Base-by-base conservation (phyloP, 305 asterid genomes). In the Fraxinus sp. region DNA sequence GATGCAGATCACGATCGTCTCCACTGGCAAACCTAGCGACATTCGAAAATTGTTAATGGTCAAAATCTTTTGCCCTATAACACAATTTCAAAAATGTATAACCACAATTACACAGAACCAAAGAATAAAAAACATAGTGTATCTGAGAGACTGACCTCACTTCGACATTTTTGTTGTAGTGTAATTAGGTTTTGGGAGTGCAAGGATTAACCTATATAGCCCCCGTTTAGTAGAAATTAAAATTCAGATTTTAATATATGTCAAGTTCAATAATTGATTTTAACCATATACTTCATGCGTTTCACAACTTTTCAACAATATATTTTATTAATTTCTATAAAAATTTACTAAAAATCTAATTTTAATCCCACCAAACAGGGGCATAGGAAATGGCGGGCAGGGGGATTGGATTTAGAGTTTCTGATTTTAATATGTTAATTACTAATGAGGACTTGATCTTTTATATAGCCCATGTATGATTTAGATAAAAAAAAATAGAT, bases 1-100 rank as follows among this genome's bases (percentile, higher is more conserved):
- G 20, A 91, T 91, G 64, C 90, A 87, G 83, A 88, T 88, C 77
- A 88, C 93, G 70, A 92, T 88, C 78, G 91, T 91, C 79, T 91
- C 92, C 89, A 88, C 90, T 62, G 92, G 92, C 71, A 91, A 83
- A 77, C 87, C 93, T 73, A 84, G 89, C 18, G 1, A 6, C 41
- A 36, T 36, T 83, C 92, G 80, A 84, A 87, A 90, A 85, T 90
- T 88, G 86, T 90, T 87, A 30, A 91, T 90, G 30, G 94, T 90
- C 11, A 87, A 32, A 37, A 37, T 37, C 7, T 1, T 10, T 1
- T 37, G 43, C 43, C 43, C 20, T 90, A 92, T 62, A 70, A 78
- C 75, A 77, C n/a, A 75, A 75, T 71, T 33, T 28, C 72, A 28
- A 59, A 35, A 26, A 11, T 24, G 30, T 0, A 22, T n/a, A 87